Evolutionary conservation across 306 rosid species (phyloP).

Genomic region (Corylus heterophylla): DNA sequence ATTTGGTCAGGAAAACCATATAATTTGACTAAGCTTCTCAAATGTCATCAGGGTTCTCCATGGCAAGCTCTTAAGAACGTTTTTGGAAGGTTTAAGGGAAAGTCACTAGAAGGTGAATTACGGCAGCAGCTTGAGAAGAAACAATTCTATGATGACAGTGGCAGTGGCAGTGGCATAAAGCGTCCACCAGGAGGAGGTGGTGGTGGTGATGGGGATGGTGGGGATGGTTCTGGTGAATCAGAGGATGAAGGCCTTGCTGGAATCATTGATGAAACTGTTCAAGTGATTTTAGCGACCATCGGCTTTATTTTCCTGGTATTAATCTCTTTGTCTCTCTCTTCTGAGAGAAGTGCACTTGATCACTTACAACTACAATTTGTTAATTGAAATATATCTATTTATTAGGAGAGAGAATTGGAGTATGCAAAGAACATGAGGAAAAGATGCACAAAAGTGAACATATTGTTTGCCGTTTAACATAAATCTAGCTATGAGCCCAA

Average conservation of each 20-base stretch:
- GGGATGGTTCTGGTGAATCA: constrained; percentile 51
- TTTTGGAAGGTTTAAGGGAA: constrained; percentile 53
- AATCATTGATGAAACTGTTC: constrained; percentile 62
- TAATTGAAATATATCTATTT: neutral
- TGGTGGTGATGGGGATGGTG: constrained; percentile 17
- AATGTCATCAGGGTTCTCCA: constrained; percentile 46
- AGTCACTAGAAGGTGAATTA: constrained; percentile 61
- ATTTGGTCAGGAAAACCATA: constrained; percentile 4
- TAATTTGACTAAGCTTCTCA: constrained; percentile 10
- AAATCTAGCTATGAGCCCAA: neutral
- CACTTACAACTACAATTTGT: neutral
- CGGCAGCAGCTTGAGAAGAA: constrained; percentile 60
- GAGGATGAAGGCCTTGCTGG: constrained; percentile 55
- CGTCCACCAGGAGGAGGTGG: constrained; percentile 46
- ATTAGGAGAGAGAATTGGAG: neutral
- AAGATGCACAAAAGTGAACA: neutral
- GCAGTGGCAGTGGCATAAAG: constrained; percentile 36
- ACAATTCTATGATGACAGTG: constrained; percentile 44
- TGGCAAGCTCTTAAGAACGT: constrained; percentile 50
- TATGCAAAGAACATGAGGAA: neutral
- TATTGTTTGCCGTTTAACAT: neutral
- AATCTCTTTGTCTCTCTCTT: constrained; percentile 7
- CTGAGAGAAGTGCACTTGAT: neutral
- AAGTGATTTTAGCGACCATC: constrained; percentile 67
- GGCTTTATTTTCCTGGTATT: constrained; percentile 74